Conservation (phyloP, 169 alveolate genomes). For the Cryptosporidium muris region DNA sequence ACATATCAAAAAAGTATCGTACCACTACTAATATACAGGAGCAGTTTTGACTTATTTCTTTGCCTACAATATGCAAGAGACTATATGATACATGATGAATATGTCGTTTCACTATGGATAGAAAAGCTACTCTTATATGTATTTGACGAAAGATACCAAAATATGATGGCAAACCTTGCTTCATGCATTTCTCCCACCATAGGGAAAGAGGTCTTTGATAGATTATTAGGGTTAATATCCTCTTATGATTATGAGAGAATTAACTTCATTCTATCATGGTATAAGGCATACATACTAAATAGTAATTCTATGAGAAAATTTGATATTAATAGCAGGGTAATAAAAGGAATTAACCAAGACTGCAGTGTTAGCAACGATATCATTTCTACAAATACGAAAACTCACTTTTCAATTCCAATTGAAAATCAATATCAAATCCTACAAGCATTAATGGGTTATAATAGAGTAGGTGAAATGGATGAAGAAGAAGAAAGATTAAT, state of each 20-base stretch:
- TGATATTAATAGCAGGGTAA: not conserved
- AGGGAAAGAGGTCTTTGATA: constrained; percentile 28
- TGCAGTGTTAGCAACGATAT: not conserved
- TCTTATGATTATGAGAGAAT: constrained; percentile 64
- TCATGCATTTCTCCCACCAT: constrained; percentile 31
- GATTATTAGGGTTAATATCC: constrained; percentile 10
- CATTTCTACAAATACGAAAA: not conserved
- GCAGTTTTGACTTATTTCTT: constrained; percentile 17
- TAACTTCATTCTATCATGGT: constrained; percentile 28
- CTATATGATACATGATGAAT: constrained; percentile 55
- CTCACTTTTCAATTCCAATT: not conserved
- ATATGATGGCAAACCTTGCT: constrained; percentile 20
- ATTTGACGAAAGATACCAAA: constrained; percentile 14
- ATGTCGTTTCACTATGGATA: constrained; percentile 33
- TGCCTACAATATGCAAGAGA: constrained; percentile 63
- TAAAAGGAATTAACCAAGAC: too few relatives aligned
- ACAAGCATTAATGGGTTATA: constrained; percentile 9
- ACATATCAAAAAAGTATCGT: constrained; percentile 41
- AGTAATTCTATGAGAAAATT: not conserved
- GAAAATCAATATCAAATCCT: constrained; percentile 21
- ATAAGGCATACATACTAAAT: not conserved
- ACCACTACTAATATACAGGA: constrained; percentile 10
- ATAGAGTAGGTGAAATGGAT: constrained; percentile 22
- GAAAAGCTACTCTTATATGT: constrained; percentile 21
- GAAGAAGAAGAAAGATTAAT: constrained; percentile 37